A percentile compares a stretch with the other conserved stretches of the same genome.
Conservation (phyloP, 1,284 basidiomycete genomes). For the Pseudomicrostroma phylloplanum region DNA sequence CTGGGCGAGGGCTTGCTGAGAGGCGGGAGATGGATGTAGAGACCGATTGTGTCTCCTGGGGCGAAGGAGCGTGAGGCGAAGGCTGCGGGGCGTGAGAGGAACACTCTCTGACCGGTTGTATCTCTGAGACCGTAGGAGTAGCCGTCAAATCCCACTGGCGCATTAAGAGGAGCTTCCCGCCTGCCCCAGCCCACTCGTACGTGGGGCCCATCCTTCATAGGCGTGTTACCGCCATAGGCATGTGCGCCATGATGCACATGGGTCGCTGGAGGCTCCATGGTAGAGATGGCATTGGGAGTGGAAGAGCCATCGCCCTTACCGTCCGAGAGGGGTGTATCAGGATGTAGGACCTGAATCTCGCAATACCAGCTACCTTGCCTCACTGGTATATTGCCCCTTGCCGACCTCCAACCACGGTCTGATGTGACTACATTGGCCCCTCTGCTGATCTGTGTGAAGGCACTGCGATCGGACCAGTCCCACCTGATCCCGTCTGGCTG, state of each 20-base stretch:
- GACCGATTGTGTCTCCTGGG: slow-evolving; percentile 82
- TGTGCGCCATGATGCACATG: slow-evolving; percentile 20
- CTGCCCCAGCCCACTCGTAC: slow-evolving; percentile 86
- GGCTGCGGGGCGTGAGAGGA: slow-evolving; percentile 63
- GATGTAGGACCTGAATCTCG: slow-evolving; percentile 74
- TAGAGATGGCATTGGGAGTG: slow-evolving; percentile 5
- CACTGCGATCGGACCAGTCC: slow-evolving; percentile 62
- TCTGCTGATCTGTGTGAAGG: slow-evolving; percentile 66
- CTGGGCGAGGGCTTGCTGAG: slow-evolving; percentile 27
- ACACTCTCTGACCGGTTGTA: slow-evolving; percentile 72
- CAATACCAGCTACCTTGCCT: slow-evolving; percentile 90
- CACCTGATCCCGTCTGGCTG: slow-evolving; percentile 37
- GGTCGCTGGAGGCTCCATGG: slow-evolving; percentile 3
- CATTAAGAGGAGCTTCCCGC: slow-evolving; percentile 84
- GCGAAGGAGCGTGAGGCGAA: slow-evolving; percentile 63
- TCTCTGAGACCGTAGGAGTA: slow-evolving; percentile 89
- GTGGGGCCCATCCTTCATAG: slow-evolving; percentile 60
- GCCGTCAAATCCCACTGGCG: slow-evolving; percentile 84
- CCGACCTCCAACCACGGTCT: slow-evolving; percentile 83
- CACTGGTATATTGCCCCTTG: slow-evolving; percentile 79
- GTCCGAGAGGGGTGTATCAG: slow-evolving; percentile 33
- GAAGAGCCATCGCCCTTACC: slow-evolving; percentile 53
- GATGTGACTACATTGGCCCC: slow-evolving; percentile 73
- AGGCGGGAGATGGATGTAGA: slow-evolving; percentile 80
- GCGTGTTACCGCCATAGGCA: too few species aligned